Evolutionary conservation across 1,139 yeast species (phyloP), one percentile per base, ranked within the genome.

Genomic region (Spencermartinsiella ligniputridi): DNA sequence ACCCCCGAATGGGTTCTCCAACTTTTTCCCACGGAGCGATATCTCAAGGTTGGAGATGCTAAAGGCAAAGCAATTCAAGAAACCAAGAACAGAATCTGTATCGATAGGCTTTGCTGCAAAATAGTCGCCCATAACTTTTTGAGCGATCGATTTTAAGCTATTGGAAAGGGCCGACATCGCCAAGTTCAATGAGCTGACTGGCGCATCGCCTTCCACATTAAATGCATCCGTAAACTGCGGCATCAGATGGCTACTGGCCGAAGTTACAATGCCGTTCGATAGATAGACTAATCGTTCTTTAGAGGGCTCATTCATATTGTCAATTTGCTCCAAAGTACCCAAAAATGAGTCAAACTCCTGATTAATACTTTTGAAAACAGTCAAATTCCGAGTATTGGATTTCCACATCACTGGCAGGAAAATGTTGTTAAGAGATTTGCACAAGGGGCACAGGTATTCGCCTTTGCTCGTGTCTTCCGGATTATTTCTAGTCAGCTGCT

Each of bases 391-490:
- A 19, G 37, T 42, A 40, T 64, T 66, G n/a, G 49, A 39, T 25
- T 56, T 58, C 69, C 71, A 81, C 41, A 81, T 62, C 1, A 84
- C 71, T 1, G 98, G 98, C 40, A 90, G 66, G 59, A 92, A 88
- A 51, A 83, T 74, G 58, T 92, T 92, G 59, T 85, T 86, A 44
- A 92, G 70, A 0, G 96, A 83, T 50, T 88, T 87, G 69, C 98
- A 92, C 38, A 92, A 73, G 0, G 98, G 97, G 59, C 98, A 92
- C 30, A 86, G 67, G 53, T 87, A 84, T 55, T 90, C 95, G 13
- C 79, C 78, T 47, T 78, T 78, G 15, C 79, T 81, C 2, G 75
- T 68, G 52, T 84, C 81, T 51, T 84, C 95, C 0, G 97, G 95
- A 4, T 82, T 72, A 46, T 89, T 86, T 60, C 95, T 71, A 0